Evolutionary conservation across 495 filamentous ascomycete species (phyloP).

Genomic region (Filosporella fistucella): DNA sequence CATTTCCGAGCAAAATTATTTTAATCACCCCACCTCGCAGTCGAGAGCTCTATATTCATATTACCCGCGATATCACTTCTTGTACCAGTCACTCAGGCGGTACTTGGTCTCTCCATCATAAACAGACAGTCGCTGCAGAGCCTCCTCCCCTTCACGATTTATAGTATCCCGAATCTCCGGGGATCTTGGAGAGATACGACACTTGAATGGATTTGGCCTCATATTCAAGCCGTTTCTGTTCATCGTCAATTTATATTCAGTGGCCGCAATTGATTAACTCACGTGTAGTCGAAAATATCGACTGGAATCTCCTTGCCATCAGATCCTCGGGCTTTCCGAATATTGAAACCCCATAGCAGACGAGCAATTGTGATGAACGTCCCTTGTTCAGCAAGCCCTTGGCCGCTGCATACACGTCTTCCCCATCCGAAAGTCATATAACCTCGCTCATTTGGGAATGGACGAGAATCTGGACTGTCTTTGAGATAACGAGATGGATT

Average conservation of each 20-base stretch:
- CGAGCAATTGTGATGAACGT: slow-evolving; percentile 12
- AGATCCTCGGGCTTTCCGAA: slow-evolving; percentile 38
- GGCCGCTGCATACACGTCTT: slow-evolving; percentile 15
- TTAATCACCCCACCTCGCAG: too few species aligned
- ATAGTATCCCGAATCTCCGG: slow-evolving; percentile 47
- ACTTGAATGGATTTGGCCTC: slow-evolving; percentile 48
- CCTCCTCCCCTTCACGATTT: slow-evolving; percentile 49
- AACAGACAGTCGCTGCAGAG: slow-evolving; percentile 43
- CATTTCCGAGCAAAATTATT: too few species aligned
- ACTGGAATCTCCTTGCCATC: slow-evolving; percentile 45
- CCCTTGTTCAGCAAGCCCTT: slow-evolving; percentile 14
- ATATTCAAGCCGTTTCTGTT: slow-evolving; percentile 52
- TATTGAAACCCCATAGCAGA: slow-evolving; percentile 14
- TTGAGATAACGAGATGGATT: slow-evolving; percentile 44
- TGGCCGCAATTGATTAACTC: background rate
- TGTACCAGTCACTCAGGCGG: slow-evolving; percentile 35
- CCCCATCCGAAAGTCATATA: slow-evolving; percentile 19
- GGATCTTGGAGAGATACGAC: slow-evolving; percentile 41
- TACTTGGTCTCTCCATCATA: slow-evolving; percentile 58
- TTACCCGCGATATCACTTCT: too few species aligned
- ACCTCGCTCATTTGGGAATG: slow-evolving; percentile 35
- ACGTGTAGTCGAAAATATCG: slow-evolving; percentile 48
- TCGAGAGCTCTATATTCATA: too few species aligned
- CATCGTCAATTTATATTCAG: background rate
- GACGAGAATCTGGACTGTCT: slow-evolving; percentile 13